These are phyloP conservation scores for Wallacemonas sp. DNA, from an alignment of 208 protist species.

Conservation along the genomic window DNA sequence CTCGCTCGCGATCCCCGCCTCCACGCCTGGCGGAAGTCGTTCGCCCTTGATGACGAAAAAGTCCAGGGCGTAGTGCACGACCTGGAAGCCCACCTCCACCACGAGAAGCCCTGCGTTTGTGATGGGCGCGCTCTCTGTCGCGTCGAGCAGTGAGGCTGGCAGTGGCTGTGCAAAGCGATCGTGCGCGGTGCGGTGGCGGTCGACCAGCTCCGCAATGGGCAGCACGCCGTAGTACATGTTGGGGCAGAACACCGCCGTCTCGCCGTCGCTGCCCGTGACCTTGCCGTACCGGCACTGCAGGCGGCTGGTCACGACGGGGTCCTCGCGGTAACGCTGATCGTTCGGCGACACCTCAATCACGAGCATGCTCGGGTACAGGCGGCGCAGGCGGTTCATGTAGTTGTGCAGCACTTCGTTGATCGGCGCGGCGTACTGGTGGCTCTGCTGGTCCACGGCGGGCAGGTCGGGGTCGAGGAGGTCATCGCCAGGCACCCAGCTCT, in stretches of 20 bases:
- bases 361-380: slow-evolving; percentile 59
- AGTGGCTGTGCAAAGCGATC: slow-evolving; percentile 1
- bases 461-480: slow-evolving; percentile 72
- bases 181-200: slow-evolving; percentile 22
- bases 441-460: slow-evolving; percentile 35
- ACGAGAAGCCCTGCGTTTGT: slow-evolving; percentile 67
- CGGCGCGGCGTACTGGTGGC: slow-evolving; percentile 26
- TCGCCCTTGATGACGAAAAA: slow-evolving; percentile 80
- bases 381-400: slow-evolving; percentile 66
- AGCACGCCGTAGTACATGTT: slow-evolving; percentile 75
- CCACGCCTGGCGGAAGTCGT: slow-evolving; percentile 42
- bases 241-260: slow-evolving; percentile 52
- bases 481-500: slow-evolving; percentile 58
- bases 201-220: slow-evolving; percentile 53
- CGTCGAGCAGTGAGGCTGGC: not conserved
- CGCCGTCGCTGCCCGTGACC: slow-evolving; percentile 38
- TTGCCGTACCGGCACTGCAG: slow-evolving; percentile 87
- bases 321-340: slow-evolving; percentile 41
- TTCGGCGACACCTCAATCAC: slow-evolving; percentile 79
- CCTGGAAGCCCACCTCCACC: slow-evolving; percentile 86
- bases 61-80: slow-evolving; percentile 87
- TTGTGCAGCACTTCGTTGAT: slow-evolving; percentile 59
- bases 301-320: slow-evolving; percentile 71
- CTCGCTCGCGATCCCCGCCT: slow-evolving; percentile 58
- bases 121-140: slow-evolving; percentile 29